Evolutionary conservation across 139 green algal species (phyloP).

Genomic region (Astrephomene gubernaculifera): DNA sequence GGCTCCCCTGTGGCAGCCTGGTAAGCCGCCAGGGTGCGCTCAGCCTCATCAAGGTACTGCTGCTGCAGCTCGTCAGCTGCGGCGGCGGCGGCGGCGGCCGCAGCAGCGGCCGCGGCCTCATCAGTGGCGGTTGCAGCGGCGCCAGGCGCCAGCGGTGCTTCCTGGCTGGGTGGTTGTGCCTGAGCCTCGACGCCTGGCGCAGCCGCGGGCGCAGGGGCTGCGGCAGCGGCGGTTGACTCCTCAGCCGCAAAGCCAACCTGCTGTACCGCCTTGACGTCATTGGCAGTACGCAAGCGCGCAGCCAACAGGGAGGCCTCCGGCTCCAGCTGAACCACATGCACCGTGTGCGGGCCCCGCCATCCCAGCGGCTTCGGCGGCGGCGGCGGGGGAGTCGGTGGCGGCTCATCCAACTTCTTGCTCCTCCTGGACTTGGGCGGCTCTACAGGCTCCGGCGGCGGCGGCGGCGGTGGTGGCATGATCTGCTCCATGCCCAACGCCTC

Average conservation of each 20-base stretch:
- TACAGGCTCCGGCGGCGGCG: slow-evolving; percentile 27
- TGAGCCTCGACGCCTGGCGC: neutral
- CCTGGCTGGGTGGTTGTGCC: neutral
- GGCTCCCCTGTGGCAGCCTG: neutral
- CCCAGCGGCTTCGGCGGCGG: slow-evolving; percentile 6
- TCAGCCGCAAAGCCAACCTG: no score
- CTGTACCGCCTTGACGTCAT: no score
- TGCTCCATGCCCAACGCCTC: slow-evolving; percentile 58
- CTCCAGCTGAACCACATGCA: slow-evolving; percentile 46
- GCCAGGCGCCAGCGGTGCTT: no score
- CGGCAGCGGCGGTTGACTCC: neutral
- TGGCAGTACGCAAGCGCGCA: no score
- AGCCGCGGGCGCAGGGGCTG: neutral
- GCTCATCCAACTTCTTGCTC: slow-evolving; percentile 43
- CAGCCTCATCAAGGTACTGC: slow-evolving; percentile 25
- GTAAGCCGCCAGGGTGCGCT: neutral
- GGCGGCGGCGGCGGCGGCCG: neutral
- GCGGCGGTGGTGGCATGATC: slow-evolving; percentile 38
- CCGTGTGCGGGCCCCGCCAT: slow-evolving; percentile 15
- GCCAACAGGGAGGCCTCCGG: neutral
- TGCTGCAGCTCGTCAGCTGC: slow-evolving; percentile 14
- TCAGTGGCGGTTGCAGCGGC: neutral
- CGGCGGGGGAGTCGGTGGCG: slow-evolving; percentile 22
- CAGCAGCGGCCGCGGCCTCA: neutral
- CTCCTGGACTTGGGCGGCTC: slow-evolving; percentile 39